Evolutionary conservation across 139 green algal species (phyloP).

Genomic region (Chlorella ohadii): DNA sequence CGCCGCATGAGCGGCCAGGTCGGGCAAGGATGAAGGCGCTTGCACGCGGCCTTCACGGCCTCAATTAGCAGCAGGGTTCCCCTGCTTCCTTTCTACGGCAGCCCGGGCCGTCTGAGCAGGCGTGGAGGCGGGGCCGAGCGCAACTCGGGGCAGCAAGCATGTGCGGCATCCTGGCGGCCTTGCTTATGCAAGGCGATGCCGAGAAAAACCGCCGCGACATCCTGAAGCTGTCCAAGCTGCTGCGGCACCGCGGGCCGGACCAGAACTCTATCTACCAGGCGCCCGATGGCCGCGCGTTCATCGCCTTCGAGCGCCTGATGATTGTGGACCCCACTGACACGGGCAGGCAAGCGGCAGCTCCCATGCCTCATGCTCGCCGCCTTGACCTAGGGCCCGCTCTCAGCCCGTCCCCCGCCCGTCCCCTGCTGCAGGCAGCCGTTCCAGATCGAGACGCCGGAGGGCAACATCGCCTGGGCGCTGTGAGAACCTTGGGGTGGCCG

Average conservation of each 20-base stretch:
- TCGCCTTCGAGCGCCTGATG: slow-evolving; percentile 73
- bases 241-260: slow-evolving; percentile 66
- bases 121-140: too few relatives aligned
- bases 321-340: slow-evolving; percentile 72
- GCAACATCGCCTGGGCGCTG: slow-evolving; percentile 68
- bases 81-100: too few relatives aligned
- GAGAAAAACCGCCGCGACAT: slow-evolving; percentile 61
- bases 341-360: slow-evolving; percentile 49
- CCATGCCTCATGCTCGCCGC: too few relatives aligned
- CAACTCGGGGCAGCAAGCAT: slow-evolving; percentile 41
- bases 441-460: slow-evolving; percentile 58
- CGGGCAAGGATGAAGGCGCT: too few relatives aligned
- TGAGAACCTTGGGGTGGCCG: slow-evolving; percentile 37
- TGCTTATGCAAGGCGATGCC: slow-evolving; percentile 51
- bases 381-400: not conserved
- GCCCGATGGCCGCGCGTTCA: slow-evolving; percentile 48
- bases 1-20: too few relatives aligned
- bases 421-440: slow-evolving; percentile 70
- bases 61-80: too few relatives aligned
- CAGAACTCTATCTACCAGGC: slow-evolving; percentile 56
- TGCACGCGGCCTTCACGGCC: too few relatives aligned
- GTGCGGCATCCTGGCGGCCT: slow-evolving; percentile 74
- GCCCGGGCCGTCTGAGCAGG: too few relatives aligned
- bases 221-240: slow-evolving; percentile 50
- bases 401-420: not conserved